Percentiles rank a stretch among this genome's conserved stretches.
These are phyloP conservation scores for Batkoa obscura DNA, from an alignment of 371 early-diverging fungal species.

Conservation along the genomic window DNA sequence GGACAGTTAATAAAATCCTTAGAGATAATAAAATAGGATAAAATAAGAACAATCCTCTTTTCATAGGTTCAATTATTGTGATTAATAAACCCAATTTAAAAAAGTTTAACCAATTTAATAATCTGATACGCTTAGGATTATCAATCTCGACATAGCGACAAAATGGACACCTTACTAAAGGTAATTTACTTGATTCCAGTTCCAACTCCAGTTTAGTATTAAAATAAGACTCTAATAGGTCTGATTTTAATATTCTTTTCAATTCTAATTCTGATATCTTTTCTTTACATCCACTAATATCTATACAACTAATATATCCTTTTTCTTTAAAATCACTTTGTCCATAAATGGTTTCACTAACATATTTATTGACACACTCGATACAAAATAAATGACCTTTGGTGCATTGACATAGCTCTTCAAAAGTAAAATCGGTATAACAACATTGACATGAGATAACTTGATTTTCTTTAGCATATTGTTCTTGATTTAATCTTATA, in stretches of 20 bases:
- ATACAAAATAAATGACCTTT: constrained; percentile 34
- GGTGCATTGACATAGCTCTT: constrained; percentile 24
- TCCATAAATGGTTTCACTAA: constrained; percentile 31
- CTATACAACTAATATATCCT: constrained; percentile 18
- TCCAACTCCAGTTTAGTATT: constrained; percentile 19
- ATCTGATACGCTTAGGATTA: constrained; percentile 10
- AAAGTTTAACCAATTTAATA: neutral
- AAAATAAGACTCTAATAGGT: constrained; percentile 20
- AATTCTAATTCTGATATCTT: constrained; percentile 13
- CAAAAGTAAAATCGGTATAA: constrained; percentile 26
- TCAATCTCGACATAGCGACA: constrained; percentile 30
- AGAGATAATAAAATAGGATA: neutral
- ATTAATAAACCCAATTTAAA: neutral
- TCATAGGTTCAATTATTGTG: neutral
- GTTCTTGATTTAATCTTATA: constrained; percentile 14
- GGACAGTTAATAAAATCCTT: neutral
- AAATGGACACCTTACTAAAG: constrained; percentile 22
- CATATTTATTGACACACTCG: constrained; percentile 18
- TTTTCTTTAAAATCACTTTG: constrained; percentile 28
- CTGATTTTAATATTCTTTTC: constrained; percentile 12
- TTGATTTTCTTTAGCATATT: constrained; percentile 19
- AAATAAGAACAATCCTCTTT: neutral
- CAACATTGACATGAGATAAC: constrained; percentile 33
- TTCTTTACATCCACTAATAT: constrained; percentile 16
- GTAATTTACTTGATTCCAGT: constrained; percentile 9